Percentiles rank a stretch among this genome's conserved stretches.
Evolutionary conservation across 495 filamentous ascomycete genomes (phyloP).

Genomic region (Penicillium coprophilum): DNA sequence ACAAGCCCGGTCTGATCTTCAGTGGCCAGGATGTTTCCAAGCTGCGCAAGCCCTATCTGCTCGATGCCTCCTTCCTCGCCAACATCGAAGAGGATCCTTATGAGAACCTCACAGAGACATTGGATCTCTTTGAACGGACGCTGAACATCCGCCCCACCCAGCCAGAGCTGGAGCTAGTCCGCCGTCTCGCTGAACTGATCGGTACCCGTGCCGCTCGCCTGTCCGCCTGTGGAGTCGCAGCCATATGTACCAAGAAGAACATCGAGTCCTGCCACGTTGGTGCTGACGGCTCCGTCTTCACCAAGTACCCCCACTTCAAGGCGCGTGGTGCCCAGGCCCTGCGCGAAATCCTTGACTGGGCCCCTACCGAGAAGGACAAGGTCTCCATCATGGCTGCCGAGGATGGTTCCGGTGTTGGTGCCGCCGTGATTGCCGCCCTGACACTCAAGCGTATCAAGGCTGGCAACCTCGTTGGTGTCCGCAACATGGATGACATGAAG

Average conservation of each 20-base stretch:
- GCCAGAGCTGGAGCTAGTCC: slow-evolving; percentile 80
- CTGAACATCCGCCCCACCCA: slow-evolving; percentile 66
- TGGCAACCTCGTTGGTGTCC: slow-evolving; percentile 76
- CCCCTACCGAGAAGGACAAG: slow-evolving; percentile 73
- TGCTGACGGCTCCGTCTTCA: slow-evolving; percentile 94
- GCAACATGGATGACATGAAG: slow-evolving; percentile 60
- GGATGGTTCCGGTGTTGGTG: slow-evolving; percentile 95
- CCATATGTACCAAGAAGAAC: slow-evolving; percentile 93
- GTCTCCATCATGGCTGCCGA: slow-evolving; percentile 84
- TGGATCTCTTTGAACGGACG: slow-evolving; percentile 71
- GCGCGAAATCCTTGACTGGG: slow-evolving; percentile 92
- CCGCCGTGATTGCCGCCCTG: slow-evolving; percentile 89
- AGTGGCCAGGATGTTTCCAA: slow-evolving; percentile 74
- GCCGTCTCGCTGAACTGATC: slow-evolving; percentile 87
- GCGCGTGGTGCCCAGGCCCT: slow-evolving; percentile 82
- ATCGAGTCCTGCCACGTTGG: slow-evolving; percentile 87
- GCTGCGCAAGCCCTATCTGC: slow-evolving; percentile 76
- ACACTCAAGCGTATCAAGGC: slow-evolving; percentile 82
- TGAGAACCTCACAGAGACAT: slow-evolving; percentile 87
- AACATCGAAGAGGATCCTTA: slow-evolving; percentile 92
- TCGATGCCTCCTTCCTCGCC: slow-evolving; percentile 96
- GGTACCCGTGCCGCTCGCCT: slow-evolving; percentile 91
- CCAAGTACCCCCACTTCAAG: slow-evolving; percentile 98
- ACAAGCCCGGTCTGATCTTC: slow-evolving; percentile 75
- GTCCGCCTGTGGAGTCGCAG: slow-evolving; percentile 89